Conservation (phyloP, 1,139 yeast species). For the Eremothecium coryli region DNA sequence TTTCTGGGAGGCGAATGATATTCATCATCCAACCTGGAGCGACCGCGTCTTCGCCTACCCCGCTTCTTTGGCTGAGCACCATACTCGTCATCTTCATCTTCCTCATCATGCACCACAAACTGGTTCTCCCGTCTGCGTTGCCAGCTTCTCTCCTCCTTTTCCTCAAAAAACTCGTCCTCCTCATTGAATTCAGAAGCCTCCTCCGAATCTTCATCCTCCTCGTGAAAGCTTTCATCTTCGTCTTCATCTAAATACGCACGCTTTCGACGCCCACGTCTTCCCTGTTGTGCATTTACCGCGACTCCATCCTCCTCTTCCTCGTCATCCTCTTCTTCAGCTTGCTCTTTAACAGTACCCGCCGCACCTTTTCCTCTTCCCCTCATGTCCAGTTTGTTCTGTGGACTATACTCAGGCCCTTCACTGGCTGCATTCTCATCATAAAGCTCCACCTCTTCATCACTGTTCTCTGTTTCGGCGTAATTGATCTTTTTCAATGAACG, state of each 20-base stretch:
- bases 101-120: slow-evolving; percentile 26
- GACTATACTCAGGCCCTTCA: slow-evolving; percentile 3
- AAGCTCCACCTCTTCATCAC: slow-evolving; percentile 27
- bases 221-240: slow-evolving; percentile 28
- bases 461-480: slow-evolving; percentile 30
- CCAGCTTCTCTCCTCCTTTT: slow-evolving; percentile 16
- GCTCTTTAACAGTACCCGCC: slow-evolving; percentile 8
- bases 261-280: slow-evolving; percentile 6
- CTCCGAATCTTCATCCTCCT: slow-evolving; percentile 20
- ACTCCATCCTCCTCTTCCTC: slow-evolving; percentile 20
- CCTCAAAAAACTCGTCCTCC: slow-evolving; percentile 30
- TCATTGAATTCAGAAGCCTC: slow-evolving; percentile 25
- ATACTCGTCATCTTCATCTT: slow-evolving; percentile 24
- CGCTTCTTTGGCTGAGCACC: slow-evolving; percentile 14
- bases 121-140: slow-evolving; percentile 16
- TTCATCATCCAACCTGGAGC: slow-evolving; percentile 5
- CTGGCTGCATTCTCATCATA: slow-evolving; percentile 13
- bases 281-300: slow-evolving; percentile 12
- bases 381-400: not conserved
- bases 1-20: slow-evolving; percentile 9
- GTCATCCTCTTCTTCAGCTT: slow-evolving; percentile 8
- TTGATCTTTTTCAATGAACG: slow-evolving; percentile 28
- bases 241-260: slow-evolving; percentile 8
- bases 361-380: slow-evolving; percentile 6
- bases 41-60: slow-evolving; percentile 15